Conservation (phyloP, 176 grass and related monocot species). For the Aegilops bicornis region DNA sequence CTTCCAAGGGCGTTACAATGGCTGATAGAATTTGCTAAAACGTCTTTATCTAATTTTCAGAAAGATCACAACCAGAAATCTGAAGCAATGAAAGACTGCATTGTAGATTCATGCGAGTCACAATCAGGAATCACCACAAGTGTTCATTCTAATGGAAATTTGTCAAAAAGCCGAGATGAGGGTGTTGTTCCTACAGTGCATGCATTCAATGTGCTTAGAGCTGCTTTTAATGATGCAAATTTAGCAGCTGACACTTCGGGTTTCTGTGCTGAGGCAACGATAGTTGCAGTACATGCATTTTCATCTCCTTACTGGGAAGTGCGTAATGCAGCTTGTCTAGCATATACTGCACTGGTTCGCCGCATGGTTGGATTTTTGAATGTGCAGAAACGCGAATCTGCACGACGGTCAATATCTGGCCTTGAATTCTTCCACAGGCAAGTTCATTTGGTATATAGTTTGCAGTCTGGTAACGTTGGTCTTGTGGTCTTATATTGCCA, state of each 20-base stretch:
- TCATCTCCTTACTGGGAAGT: slow-evolving; percentile 99
- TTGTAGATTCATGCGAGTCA: slow-evolving; percentile 22
- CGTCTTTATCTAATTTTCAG: slow-evolving; percentile 55
- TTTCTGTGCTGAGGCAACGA: slow-evolving; percentile 90
- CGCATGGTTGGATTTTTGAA: slow-evolving; percentile 96
- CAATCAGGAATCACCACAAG: slow-evolving; percentile 27
- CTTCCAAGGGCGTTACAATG: slow-evolving; percentile 80
- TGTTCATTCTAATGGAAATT: slow-evolving; percentile 46
- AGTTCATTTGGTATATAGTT: slow-evolving; percentile 41
- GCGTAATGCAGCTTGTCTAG: slow-evolving; percentile 85
- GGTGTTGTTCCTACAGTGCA: slow-evolving; percentile 89
- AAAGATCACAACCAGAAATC: slow-evolving; percentile 37
- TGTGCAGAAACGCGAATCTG: slow-evolving; percentile 76
- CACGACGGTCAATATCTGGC: slow-evolving; percentile 78
- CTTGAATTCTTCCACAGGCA: slow-evolving; percentile 98
- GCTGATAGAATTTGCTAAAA: slow-evolving; percentile 78
- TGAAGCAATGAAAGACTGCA: slow-evolving; percentile 29
- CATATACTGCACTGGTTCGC: slow-evolving; percentile 83
- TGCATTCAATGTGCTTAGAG: slow-evolving; percentile 93
- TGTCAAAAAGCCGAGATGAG: slow-evolving; percentile 80
- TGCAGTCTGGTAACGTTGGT: background rate
- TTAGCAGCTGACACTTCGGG: slow-evolving; percentile 84
- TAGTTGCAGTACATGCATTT: slow-evolving; percentile 84
- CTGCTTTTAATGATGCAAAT: slow-evolving; percentile 89
- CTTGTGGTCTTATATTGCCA: background rate